Base-by-base conservation (phyloP, 805 yeast genomes). In the Candida endomychidarum region DNA sequence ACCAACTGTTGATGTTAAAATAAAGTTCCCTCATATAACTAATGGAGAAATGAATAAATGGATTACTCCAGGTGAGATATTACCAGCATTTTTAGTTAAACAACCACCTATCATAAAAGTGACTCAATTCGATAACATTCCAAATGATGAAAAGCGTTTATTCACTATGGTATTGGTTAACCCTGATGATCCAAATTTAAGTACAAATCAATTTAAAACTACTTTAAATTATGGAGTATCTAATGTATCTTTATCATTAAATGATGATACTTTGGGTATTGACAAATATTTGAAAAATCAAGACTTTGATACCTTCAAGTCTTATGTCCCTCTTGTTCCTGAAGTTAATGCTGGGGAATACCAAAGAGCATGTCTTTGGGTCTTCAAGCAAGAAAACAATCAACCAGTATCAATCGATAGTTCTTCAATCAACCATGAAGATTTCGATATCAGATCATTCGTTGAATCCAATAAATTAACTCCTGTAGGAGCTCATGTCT, bases 401-500 rank as follows among this genome's bases (percentile, higher is more conserved):
- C 17, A 27, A n/a, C 59, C 3, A 27, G 37, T 29, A 40, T 58
- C 18, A 17, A 38, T 53, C 8, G 50, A 57, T 12, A 5, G 8
- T 5, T 10, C 36, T 5, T 7, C 10, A 5, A 15, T 25, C 4
- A 15, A 37, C 9, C 24, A 14, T 8, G 35, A 26, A 10, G n/a
- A 41, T 55, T 91, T 91, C 56, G 78, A 87, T 53, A 81, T 91
- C 46, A 78, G 98, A 58, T 52, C 56, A 5, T 90, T 88, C 60
- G 85, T 72, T 11, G 69, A 63, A 3, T 47, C 61, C 3, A 58
- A 85, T 60, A 58, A 69, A 3, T 73, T 93, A 50, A 66, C 68
- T n/a, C 79, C 97, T 1, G 79, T 90, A 34, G 97, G 98, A 19
- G 96, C 95, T 2, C 95, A 88, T 59, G 73, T 87, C 33, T 91